Evolutionary conservation across 257 asterid genomes (phyloP), one percentile per base, ranked within the genome.

Genomic region (Nicotiana noctiflora): DNA sequence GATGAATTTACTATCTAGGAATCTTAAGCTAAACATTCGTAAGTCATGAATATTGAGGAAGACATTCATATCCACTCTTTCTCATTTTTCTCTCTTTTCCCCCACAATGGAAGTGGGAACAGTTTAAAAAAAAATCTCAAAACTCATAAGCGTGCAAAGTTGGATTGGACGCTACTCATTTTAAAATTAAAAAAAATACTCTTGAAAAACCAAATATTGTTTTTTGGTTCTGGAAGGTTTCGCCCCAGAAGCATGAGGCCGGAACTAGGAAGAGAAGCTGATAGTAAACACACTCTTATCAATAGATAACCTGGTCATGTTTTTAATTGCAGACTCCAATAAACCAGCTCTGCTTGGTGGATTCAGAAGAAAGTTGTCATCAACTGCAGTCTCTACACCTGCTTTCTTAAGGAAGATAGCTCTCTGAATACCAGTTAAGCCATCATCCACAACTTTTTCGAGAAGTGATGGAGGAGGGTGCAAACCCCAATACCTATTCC

Each of bases 401-500:
- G 98, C 97, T 85, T 92, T 96, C 85, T 89, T 92, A 46, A 96
- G 96, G 88, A 92, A 96, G 83, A 88, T 89, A 82, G 98, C 97
- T 90, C 94, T 93, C 83, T 96, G 98, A 76, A 92, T 88, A 79
- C 91, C 88, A 82, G 88, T 83, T 86, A 96, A 82, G 77, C 99
- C 98, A 84, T 94, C 94, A 80, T 96, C 99, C 81, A 96, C 88
- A 63, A 96, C 96, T 84, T 88, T 90, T 87, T 96, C 98, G 79
- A 96, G 97, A 81, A 88, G 96, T 80, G 86, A 81, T 61, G 99
- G 99, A 84, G 98, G 99, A 89, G 98, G 98, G 87, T 96, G 99
- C 90, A 96, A 87, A 21, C 98, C 98, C 99, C 99, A 96, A 85
- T 96, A 96, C 44, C 99, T 89, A 65, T 94, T 94, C 84, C 98